These are phyloP conservation scores for Polyporus arcularius DNA, from an alignment of 768 basidiomycete species.

Conservation along the genomic window DNA sequence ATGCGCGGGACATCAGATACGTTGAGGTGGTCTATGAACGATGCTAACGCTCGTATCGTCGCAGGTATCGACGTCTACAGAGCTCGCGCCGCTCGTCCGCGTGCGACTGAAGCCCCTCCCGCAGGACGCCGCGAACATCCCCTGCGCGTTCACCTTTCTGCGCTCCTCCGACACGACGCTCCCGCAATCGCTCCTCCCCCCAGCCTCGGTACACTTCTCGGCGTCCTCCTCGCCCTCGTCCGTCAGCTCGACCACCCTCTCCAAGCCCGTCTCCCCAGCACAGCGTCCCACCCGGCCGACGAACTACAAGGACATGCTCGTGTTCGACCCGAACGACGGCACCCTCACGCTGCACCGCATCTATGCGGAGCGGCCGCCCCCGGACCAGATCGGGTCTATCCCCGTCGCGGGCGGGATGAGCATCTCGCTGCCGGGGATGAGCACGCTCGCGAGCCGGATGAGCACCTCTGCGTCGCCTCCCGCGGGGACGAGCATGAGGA, in stretches of 20 bases:
- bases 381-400: constrained; percentile 29
- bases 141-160: constrained; percentile 62
- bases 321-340: constrained; percentile 65
- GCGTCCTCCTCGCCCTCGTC: constrained; percentile 32
- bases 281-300: constrained; percentile 33
- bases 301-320: constrained; percentile 65
- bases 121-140: constrained; percentile 31
- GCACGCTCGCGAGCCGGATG: constrained; percentile 40
- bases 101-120: constrained; percentile 37
- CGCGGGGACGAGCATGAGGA: constrained; percentile 32
- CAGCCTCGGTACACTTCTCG: constrained; percentile 27
- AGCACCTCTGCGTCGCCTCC: constrained; percentile 30
- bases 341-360: constrained; percentile 58
- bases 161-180: constrained; percentile 33
- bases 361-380: constrained; percentile 40
- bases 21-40: no score
- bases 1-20: no score
- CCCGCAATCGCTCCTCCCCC: constrained; percentile 44
- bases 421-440: constrained; percentile 59
- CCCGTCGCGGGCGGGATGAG: constrained; percentile 48
- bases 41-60: no score
- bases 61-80: constrained; percentile 54
- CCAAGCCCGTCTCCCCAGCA: constrained; percentile 30
- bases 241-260: constrained; percentile 31
- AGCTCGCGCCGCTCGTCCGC: constrained; percentile 58